Base-by-base conservation (phyloP, 495 filamentous ascomycete genomes). In the Trichocladium antarcticum region DNA sequence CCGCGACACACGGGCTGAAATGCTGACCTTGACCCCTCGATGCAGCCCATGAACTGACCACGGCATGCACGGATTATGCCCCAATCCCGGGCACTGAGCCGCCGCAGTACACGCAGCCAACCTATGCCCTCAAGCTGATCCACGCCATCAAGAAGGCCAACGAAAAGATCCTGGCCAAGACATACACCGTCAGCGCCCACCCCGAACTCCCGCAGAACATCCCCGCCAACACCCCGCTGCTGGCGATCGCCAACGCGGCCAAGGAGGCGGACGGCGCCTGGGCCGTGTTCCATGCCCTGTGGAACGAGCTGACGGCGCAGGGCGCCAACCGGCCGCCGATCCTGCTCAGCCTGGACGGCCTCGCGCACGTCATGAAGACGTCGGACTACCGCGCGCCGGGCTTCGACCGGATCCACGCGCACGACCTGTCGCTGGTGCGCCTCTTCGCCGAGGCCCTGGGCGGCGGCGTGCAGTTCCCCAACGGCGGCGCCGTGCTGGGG, bases 201-300 rank as follows among this genome's bases (percentile, higher is more conserved):
- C 58, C 69, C 35, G 76, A 78, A 52, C 79, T 81, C 39, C 68
- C 76, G 5, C 67, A 76, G 16, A 59, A 77, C 39, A 63, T 76
- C 6, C 72, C 75, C 56, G 63, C 75, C 35, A 77, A 74, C 54
- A 78, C 77, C 55, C 76, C 80, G 4, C 77, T 97, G 6, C 68
- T 75, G 47, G 72, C 77, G 39, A 79, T 96, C 47, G 74, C 75
- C 62, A 76, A 76, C 53, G 67, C 82, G 16, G 90, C 87, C 50
- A 75, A 76, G 52, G 89, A 95, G 51, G 73, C 83, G 17, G 80
- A 86, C 39, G 63, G 80, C 61, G 78, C 89, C 35, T 89, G 83
- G 81, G 71, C 82, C 19, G 76, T 92, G 38, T 95, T 95, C 73
- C 76, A 81, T 56, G 81, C 84, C 10, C 68, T 98, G 16, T 85